phyloP scores from a whole-genome alignment of 1,284 basidiomycete genomes.

The Calocybe gambosa region DNA sequence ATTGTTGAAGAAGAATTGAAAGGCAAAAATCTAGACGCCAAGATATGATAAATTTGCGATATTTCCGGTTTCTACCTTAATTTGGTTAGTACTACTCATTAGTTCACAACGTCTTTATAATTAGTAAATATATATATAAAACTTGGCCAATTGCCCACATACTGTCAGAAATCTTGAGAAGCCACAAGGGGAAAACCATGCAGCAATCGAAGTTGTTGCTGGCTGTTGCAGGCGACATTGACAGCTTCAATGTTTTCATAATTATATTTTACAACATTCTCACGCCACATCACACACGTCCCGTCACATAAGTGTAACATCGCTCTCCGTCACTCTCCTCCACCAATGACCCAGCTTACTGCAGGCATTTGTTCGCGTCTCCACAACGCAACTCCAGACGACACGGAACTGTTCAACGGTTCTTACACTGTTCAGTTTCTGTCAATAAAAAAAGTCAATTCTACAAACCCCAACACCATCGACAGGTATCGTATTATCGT shows the following conservation, averaged over 20 bases:
- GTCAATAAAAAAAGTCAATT: conserved; percentile 72
- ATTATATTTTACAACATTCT: too few species aligned
- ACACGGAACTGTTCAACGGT: conserved; percentile 46
- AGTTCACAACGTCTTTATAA: conserved; percentile 3
- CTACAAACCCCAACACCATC: conserved; percentile 30
- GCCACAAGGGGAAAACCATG: too few species aligned
- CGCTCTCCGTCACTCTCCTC: conserved; percentile 13
- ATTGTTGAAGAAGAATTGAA: conserved; percentile 32
- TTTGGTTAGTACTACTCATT: conserved; percentile 15
- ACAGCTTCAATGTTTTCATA: too few species aligned
- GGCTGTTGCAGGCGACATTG: too few species aligned
- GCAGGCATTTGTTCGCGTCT: conserved; percentile 52
- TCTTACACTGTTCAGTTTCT: conserved; percentile 75
- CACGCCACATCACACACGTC: conserved; percentile 16
- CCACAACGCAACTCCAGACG: conserved; percentile 37
- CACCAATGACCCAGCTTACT: conserved; percentile 43
- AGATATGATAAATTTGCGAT: conserved; percentile 12
- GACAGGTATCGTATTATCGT: conserved; percentile 71
- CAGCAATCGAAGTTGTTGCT: too few species aligned
- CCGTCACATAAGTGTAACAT: conserved; percentile 13
- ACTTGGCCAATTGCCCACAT: not conserved
- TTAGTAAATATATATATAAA: not conserved
- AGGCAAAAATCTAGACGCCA: not conserved
- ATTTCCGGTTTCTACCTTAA: conserved; percentile 12
- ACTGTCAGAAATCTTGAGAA: too few species aligned